phyloP scores from a whole-genome alignment of 2,329 filamentous ascomycete genomes.

The Coleophoma cylindrospora region DNA sequence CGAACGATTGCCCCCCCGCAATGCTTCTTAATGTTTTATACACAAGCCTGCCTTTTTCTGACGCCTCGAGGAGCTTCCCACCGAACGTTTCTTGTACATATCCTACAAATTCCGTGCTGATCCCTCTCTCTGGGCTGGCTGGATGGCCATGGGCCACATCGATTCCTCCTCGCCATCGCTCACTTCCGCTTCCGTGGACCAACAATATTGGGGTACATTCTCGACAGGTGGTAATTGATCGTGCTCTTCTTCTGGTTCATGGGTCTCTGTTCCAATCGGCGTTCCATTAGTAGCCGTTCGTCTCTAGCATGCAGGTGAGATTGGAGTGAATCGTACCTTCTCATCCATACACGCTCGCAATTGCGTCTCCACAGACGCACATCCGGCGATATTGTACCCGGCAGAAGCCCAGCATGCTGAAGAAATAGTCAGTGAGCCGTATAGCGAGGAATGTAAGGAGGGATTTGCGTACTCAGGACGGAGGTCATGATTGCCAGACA shows the following conservation, averaged over 20 bases:
- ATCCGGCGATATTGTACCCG: slow-evolving; percentile 60
- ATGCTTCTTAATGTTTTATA: not conserved
- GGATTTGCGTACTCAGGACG: slow-evolving; percentile 51
- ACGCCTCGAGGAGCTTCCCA: too few species aligned
- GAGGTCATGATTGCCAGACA: slow-evolving; percentile 63
- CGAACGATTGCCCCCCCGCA: not conserved
- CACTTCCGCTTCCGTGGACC: slow-evolving; percentile 63
- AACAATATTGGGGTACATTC: slow-evolving; percentile 71
- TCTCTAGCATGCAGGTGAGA: not conserved
- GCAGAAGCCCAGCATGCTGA: slow-evolving; percentile 81
- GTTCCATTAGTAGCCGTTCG: not conserved
- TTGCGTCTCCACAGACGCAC: slow-evolving; percentile 52
- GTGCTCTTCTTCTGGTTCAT: slow-evolving; percentile 59
- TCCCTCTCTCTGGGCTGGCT: too few species aligned
- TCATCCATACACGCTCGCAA: slow-evolving; percentile 75
- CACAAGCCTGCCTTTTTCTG: not conserved
- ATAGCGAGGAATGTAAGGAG: slow-evolving; percentile 6
- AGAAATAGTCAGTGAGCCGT: not conserved
- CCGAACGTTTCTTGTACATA: not conserved
- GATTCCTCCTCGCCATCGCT: not conserved
- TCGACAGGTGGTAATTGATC: slow-evolving; percentile 87
- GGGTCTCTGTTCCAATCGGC: slow-evolving; percentile 41
- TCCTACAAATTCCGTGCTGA: not conserved
- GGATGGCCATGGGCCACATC: too few species aligned
- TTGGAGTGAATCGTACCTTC: slow-evolving; percentile 45